phyloP scores from a whole-genome alignment of 2,329 filamentous ascomycete genomes.

The Pseudogymnoascus destructans region DNA sequence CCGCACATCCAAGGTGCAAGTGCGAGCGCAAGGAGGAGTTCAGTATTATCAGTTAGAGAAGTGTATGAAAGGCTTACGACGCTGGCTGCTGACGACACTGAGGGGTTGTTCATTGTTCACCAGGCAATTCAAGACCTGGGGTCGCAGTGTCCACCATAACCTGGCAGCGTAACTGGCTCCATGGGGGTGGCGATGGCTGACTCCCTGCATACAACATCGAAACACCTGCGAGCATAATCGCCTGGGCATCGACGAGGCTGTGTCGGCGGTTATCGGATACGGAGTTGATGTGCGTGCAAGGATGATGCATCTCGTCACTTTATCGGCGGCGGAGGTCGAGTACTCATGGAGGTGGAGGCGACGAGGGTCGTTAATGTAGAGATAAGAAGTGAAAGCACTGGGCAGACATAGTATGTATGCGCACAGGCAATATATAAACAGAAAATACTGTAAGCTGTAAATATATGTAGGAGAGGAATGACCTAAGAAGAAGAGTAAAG shows the following conservation, averaged over 20 bases:
- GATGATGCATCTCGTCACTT: conserved; percentile 5
- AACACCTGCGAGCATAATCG: neutral
- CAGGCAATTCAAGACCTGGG: neutral
- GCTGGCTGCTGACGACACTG: neutral
- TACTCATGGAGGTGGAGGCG: neutral
- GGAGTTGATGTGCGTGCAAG: neutral
- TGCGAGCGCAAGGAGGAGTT: neutral
- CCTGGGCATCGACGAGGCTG: neutral
- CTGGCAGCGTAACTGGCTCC: neutral
- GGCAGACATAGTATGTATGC: neutral
- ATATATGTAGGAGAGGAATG: neutral
- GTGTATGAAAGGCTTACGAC: neutral
- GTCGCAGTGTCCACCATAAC: neutral
- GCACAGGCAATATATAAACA: neutral
- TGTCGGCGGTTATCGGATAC: conserved; percentile 2
- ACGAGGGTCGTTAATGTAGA: too few relatives aligned
- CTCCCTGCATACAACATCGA: neutral
- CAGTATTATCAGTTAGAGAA: neutral
- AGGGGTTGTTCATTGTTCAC: conserved; percentile 4
- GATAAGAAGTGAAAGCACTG: neutral
- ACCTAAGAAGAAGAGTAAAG: neutral
- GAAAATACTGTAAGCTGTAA: neutral
- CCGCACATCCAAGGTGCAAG: neutral
- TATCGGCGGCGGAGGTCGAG: neutral
- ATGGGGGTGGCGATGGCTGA: neutral